These are phyloP conservation scores for Lecanosticta acicola DNA, from an alignment of 2,329 filamentous ascomycete genomes.

Conservation along the genomic window DNA sequence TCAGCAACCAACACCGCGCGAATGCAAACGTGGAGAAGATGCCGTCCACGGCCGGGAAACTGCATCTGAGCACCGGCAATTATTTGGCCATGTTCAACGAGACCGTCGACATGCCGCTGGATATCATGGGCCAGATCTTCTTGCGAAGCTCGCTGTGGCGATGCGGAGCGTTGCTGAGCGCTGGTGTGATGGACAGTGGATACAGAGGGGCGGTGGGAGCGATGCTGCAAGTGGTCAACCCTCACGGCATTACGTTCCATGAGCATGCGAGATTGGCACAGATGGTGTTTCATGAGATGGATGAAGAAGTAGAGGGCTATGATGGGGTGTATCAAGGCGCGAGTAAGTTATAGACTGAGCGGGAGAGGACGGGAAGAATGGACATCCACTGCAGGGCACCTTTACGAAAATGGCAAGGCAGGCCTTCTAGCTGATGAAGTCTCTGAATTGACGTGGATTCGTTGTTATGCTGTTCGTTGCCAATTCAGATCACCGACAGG, in stretches of 20 bases:
- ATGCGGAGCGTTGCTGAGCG: conserved; percentile 34
- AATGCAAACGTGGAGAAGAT: conserved; percentile 5
- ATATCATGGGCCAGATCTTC: conserved; percentile 39
- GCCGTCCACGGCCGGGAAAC: background rate
- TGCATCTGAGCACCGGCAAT: conserved; percentile 21
- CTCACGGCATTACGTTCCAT: conserved; percentile 31
- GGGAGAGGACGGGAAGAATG: too few relatives aligned
- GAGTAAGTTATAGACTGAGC: too few relatives aligned
- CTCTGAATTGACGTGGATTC: too few relatives aligned
- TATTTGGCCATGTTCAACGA: conserved; percentile 42
- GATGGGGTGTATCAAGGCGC: conserved; percentile 35
- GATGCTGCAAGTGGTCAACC: conserved; percentile 31
- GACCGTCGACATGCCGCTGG: conserved; percentile 34
- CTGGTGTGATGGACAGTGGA: conserved; percentile 41
- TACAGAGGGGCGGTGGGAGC: conserved; percentile 40
- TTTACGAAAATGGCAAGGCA: too few relatives aligned
- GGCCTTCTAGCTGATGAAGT: too few relatives aligned
- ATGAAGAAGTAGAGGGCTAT: conserved; percentile 34
- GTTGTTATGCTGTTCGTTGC: too few relatives aligned
- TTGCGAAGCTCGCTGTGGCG: conserved; percentile 38
- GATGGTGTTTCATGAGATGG: conserved; percentile 38
- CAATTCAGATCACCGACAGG: too few relatives aligned
- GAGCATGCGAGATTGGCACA: conserved; percentile 37
- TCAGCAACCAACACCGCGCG: conserved; percentile 9
- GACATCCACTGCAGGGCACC: too few relatives aligned